These are phyloP conservation scores for Deinandra increscens DNA, from an alignment of 129 eudicot species.

Conservation along the genomic window DNA sequence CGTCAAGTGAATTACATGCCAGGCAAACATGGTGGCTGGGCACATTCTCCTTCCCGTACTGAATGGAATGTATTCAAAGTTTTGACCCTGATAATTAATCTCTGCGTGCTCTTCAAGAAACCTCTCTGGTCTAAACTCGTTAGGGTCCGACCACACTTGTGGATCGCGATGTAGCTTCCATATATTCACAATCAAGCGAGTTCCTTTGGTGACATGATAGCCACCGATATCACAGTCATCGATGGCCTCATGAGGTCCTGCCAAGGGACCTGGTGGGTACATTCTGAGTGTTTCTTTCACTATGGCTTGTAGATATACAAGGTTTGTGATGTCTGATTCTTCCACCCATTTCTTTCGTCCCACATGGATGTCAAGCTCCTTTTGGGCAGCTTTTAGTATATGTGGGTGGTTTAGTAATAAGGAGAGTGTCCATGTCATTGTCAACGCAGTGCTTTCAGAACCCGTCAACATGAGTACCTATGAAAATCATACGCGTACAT, in stretches of 20 bases:
- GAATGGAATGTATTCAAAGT: slow-evolving; percentile 40
- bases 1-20: slow-evolving; percentile 24
- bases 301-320: slow-evolving; percentile 40
- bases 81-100: slow-evolving; percentile 27
- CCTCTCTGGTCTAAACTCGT: slow-evolving; percentile 40
- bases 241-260: slow-evolving; percentile 48
- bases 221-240: slow-evolving; percentile 42
- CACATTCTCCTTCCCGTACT: slow-evolving; percentile 45
- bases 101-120: slow-evolving; percentile 22
- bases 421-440: slow-evolving; percentile 55
- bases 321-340: slow-evolving; percentile 44
- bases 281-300: slow-evolving; percentile 51
- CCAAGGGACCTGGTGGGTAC: slow-evolving; percentile 63
- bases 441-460: slow-evolving; percentile 50
- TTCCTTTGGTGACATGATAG: slow-evolving; percentile 39
- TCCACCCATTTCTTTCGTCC: slow-evolving; percentile 39
- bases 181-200: slow-evolving; percentile 40
- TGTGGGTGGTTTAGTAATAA: slow-evolving; percentile 41
- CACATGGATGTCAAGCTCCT: slow-evolving; percentile 40
- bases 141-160: slow-evolving; percentile 37
- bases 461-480: slow-evolving; percentile 52
- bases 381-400: slow-evolving; percentile 30
- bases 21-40: slow-evolving; percentile 32
- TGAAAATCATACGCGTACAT: slow-evolving; percentile 17
- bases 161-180: slow-evolving; percentile 59